Conservation (phyloP, 2,329 filamentous ascomycete genomes). For the Colletotrichum liriopes region DNA sequence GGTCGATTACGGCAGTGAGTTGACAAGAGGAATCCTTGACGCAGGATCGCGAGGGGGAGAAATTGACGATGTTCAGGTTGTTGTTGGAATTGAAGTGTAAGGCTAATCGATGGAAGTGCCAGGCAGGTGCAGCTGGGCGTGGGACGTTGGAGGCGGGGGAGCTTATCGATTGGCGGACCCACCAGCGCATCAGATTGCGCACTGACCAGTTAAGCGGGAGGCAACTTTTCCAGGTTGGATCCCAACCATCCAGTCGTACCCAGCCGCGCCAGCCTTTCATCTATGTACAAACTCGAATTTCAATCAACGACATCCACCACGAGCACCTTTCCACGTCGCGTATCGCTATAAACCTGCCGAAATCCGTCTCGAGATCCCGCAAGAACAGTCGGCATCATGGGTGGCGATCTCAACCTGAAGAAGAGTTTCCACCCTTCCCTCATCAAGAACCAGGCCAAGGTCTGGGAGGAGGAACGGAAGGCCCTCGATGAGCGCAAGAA, state of each 20-base stretch:
- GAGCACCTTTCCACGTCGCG: not conserved
- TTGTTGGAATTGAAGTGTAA: constrained; percentile 12
- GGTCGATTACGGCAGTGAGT: not conserved
- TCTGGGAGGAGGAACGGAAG: constrained; percentile 93
- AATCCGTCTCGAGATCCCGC: not conserved
- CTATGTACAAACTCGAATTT: not conserved
- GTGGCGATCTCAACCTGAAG: constrained; percentile 95
- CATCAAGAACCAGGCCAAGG: constrained; percentile 89
- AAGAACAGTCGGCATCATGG: constrained; percentile 73
- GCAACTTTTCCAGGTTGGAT: constrained; percentile 29
- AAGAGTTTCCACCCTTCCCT: constrained; percentile 95
- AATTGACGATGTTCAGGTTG: not conserved
- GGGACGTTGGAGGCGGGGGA: constrained; percentile 35
- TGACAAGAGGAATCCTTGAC: not conserved
- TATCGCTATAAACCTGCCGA: not conserved
- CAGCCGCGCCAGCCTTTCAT: constrained; percentile 4
- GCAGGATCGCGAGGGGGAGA: not conserved
- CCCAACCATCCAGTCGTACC: not conserved
- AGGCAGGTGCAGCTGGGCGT: constrained; percentile 27
- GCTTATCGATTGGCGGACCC: constrained; percentile 43
- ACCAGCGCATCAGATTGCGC: constrained; percentile 5
- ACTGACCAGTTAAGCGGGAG: constrained; percentile 28
- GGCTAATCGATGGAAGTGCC: constrained; percentile 7
- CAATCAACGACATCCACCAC: not conserved
- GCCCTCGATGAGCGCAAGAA: constrained; percentile 96